Base-by-base conservation (phyloP, 495 filamentous ascomycete species). In the Xylona heveae region DNA sequence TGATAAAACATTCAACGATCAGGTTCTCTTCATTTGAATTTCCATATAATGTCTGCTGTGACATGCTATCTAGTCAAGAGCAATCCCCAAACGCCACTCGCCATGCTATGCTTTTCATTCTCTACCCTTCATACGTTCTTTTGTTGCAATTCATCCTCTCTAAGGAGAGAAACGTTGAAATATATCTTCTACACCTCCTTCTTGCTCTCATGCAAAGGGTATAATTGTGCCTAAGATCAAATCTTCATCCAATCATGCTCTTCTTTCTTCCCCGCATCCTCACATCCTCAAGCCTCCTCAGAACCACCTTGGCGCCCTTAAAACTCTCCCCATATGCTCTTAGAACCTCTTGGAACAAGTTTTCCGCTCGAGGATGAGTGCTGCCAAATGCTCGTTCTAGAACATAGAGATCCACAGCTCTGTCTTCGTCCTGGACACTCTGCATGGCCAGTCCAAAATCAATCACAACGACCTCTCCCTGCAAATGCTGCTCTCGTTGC, bases 321-420 rank as follows among this genome's bases (percentile, higher is more conserved):
- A 64, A 65, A 36, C 59, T 64, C 38, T 60, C 58, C 26, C 52
- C 58, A 59, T 81, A 81, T 3, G 60, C 65, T 38, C 50, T 46
- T 40, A 81, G 42, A 25, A 80, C 53, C 37, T 65, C 59, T 35
- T 56, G 53, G 47, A 94, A 94, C 36, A 85, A 51, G 13, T 45
- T 55, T 53, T 94, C 85, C 5, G 81, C 78, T 36, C 68, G 65
- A 3, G 88, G 84, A 63, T 97, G 88, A 35, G 88, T 94, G 39
- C 81, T 91, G 20, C 68, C 77, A 57, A 95, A 93, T n/a, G 90
- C 88, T 24, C 88, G 58, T 57, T 99, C 88, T 35, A 99, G 59
- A 16, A 99, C 88, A 53, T 99, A 99, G 28, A 99, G 49, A 62
- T 99, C 88, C 14, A 95, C 88, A 3, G 90, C 90, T 33, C 79